These are phyloP conservation scores for Lyophyllum decastes DNA, from an alignment of 768 basidiomycete species.

Conservation along the genomic window DNA sequence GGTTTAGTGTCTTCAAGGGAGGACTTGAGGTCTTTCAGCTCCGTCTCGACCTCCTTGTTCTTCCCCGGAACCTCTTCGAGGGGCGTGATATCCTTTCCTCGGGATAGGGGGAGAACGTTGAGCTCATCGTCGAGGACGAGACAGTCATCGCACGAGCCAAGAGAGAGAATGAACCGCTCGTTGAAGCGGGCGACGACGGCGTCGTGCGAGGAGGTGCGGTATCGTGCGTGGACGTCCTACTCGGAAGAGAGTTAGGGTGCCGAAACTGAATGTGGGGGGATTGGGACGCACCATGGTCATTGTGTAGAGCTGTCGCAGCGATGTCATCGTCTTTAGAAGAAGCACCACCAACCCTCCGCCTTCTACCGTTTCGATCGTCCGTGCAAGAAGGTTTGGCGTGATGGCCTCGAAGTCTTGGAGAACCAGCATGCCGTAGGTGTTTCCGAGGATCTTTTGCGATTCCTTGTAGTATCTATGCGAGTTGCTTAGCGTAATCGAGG, in stretches of 20 bases:
- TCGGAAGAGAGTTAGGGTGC: background rate
- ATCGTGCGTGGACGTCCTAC: slow-evolving; percentile 96
- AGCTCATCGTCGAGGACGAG: slow-evolving; percentile 96
- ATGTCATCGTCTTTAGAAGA: slow-evolving; percentile 93
- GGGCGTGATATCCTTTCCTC: slow-evolving; percentile 87
- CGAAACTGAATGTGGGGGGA: background rate
- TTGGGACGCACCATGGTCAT: slow-evolving; percentile 70
- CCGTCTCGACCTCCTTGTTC: slow-evolving; percentile 48
- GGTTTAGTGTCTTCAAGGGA: slow-evolving; percentile 82
- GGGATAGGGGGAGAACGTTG: slow-evolving; percentile 94
- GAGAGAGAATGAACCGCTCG: slow-evolving; percentile 96
- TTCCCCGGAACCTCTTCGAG: slow-evolving; percentile 46
- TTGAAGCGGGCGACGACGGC: slow-evolving; percentile 94
- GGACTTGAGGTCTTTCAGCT: slow-evolving; percentile 78
- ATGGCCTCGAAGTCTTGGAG: slow-evolving; percentile 98
- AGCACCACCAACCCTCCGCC: slow-evolving; percentile 91
- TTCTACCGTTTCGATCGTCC: slow-evolving; percentile 98
- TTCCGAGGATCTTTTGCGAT: slow-evolving; percentile 59
- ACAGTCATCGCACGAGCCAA: slow-evolving; percentile 91
- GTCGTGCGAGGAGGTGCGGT: slow-evolving; percentile 89
- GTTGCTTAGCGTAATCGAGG: background rate
- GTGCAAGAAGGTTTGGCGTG: slow-evolving; percentile 93
- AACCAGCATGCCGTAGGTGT: slow-evolving; percentile 97
- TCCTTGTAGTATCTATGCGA: slow-evolving; percentile 16
- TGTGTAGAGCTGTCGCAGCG: slow-evolving; percentile 86